Base-by-base conservation (phyloP, 1,139 yeast genomes). In the Pichia sp. region DNA sequence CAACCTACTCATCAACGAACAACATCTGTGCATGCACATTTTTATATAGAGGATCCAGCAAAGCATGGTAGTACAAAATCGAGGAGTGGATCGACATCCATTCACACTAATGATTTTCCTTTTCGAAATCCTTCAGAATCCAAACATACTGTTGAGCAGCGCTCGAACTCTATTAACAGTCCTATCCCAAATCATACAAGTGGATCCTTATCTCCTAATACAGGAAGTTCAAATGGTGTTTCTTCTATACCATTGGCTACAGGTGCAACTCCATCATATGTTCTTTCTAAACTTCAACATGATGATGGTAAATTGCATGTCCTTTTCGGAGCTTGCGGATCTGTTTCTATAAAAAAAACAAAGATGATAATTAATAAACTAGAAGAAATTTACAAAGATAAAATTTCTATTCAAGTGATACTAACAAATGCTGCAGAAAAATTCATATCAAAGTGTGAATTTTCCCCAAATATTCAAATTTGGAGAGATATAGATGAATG, bases 401-500 rank as follows among this genome's bases (percentile, higher is more conserved):
- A 76, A 52, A 76, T 85, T 1, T 73, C 85, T 2, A 81, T 89
- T 48, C 96, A 89, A 60, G 68, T 88, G 28, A 79, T 89, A 33
- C 64, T 89, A 44, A 89, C 96, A 2, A 74, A 77, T 45, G 76
- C 95, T 1, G 86, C 95, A 15, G 94, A 84, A 51, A 80, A 83
- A 58, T 85, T 89, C 59, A 72, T 88, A 14, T 66, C 79, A 7
- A 63, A 71, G 32, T 68, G 68, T 15, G 82, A 77, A 44, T 64
- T 77, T 42, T 83, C 81, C 8, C 72, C 82, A 38, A 71, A 73
- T 47, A 74, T 85, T 6, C 73, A 79, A 40, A 72, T 86, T 9
- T 89, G 96, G 96, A 73, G 84, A 55, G 96, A 89, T 59, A 68
- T 72, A 36, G 97, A 89, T 59, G 97, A 89, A 63, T 89, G 96